Conservation (phyloP, 768 basidiomycete species). For the Mycena crocata region DNA sequence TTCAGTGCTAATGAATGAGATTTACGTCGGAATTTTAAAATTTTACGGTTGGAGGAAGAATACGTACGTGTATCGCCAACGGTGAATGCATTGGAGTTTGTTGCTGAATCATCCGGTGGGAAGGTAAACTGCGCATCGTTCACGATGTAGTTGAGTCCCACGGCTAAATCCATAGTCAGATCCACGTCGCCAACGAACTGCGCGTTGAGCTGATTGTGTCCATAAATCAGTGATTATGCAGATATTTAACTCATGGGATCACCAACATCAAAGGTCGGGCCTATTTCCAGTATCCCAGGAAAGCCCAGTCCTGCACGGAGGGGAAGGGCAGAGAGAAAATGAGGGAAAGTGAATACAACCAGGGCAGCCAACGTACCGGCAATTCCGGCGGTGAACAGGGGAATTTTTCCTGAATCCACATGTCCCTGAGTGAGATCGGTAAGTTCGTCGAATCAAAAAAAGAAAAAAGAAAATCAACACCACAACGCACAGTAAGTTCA, state of each 20-base stretch:
- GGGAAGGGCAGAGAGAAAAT: not conserved
- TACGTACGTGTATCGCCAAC: conserved; percentile 24
- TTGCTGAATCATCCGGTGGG: not conserved
- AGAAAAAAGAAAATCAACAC: not conserved
- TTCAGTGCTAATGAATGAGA: conserved; percentile 26
- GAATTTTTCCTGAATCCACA: conserved; percentile 56
- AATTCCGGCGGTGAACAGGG: conserved; percentile 54
- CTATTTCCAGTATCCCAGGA: conserved; percentile 61
- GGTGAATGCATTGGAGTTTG: conserved; percentile 11
- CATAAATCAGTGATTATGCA: not conserved
- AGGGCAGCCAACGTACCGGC: conserved; percentile 43
- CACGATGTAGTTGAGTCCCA: conserved; percentile 13
- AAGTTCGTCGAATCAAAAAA: not conserved
- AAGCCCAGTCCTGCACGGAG: conserved; percentile 48
- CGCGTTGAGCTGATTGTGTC: conserved; percentile 2
- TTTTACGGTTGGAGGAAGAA: too few relatives aligned
- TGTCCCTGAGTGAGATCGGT: conserved; percentile 41
- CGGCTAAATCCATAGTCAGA: conserved; percentile 4
- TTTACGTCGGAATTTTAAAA: not conserved
- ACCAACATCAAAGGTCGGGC: conserved; percentile 16
- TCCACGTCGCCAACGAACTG: conserved; percentile 17
- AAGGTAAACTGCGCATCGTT: conserved; percentile 26
- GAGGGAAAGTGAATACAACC: not conserved
- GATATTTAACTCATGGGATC: not conserved
- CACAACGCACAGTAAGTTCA: conserved; percentile 45